Percentiles rank a stretch among this genome's conserved stretches.
Conservation (phyloP, 2,329 filamentous ascomycete species). For the Ophidiomyces ophidiicola region DNA sequence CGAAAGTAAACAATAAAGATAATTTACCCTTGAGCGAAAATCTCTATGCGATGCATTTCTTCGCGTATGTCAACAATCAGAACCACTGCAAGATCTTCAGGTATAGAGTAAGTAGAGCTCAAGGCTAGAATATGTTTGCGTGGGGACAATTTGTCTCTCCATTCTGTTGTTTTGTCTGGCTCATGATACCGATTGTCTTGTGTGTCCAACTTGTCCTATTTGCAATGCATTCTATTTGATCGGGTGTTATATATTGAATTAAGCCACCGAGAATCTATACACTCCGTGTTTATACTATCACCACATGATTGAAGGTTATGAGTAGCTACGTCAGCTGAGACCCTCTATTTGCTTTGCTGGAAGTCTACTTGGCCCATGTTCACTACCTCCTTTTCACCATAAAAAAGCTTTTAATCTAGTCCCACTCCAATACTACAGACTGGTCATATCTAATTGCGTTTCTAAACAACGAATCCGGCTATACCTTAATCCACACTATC, state of each 20-base stretch:
- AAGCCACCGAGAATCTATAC: too few relatives aligned
- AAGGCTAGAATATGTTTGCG: conserved; percentile 6
- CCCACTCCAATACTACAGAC: not conserved
- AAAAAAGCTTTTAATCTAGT: not conserved
- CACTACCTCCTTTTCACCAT: not conserved
- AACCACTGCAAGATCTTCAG: conserved; percentile 1
- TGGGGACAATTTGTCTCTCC: not conserved
- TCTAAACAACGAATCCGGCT: too few relatives aligned
- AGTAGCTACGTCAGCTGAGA: too few relatives aligned
- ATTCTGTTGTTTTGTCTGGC: not conserved
- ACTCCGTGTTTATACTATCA: too few relatives aligned
- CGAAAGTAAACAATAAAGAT: conserved; percentile 9
- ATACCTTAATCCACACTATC: too few relatives aligned
- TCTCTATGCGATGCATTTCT: not conserved
- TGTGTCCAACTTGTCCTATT: not conserved
- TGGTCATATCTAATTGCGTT: not conserved
- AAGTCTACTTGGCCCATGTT: too few relatives aligned
- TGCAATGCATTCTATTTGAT: too few relatives aligned
- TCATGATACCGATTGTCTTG: not conserved
- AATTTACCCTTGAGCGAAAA: not conserved
- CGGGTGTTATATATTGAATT: too few relatives aligned
- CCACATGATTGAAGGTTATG: too few relatives aligned
- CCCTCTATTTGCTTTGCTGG: too few relatives aligned
- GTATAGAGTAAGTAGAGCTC: conserved; percentile 8
- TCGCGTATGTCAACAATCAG: not conserved